Evolutionary conservation across 805 yeast species (phyloP).

Genomic region (Zygoascus tannicola): DNA sequence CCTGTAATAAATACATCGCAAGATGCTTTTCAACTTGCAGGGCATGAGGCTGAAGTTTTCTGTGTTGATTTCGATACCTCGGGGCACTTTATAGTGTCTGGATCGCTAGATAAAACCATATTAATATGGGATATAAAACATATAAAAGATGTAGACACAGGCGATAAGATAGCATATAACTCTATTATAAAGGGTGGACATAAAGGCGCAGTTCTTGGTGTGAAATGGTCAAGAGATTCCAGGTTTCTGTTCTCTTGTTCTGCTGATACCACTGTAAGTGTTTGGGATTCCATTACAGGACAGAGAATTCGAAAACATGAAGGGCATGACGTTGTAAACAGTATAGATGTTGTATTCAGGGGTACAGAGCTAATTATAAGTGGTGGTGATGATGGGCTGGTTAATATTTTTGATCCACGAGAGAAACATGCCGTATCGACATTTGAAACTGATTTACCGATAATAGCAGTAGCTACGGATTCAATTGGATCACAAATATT

Average conservation of each 20-base stretch:
- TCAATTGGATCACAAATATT: slow-evolving; percentile 37
- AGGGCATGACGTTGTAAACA: slow-evolving; percentile 52
- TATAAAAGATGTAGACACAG: background rate
- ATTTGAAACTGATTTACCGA: slow-evolving; percentile 43
- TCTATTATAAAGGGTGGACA: slow-evolving; percentile 50
- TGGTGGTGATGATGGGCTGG: slow-evolving; percentile 58
- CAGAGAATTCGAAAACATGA: slow-evolving; percentile 41
- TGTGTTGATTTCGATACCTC: slow-evolving; percentile 40
- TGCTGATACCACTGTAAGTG: slow-evolving; percentile 51
- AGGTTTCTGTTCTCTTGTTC: slow-evolving; percentile 39
- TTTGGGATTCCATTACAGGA: slow-evolving; percentile 57
- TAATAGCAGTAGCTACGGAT: slow-evolving; percentile 42
- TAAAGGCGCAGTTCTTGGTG: slow-evolving; percentile 53
- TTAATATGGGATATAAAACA: slow-evolving; percentile 34
- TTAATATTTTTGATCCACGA: slow-evolving; percentile 57
- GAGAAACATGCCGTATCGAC: slow-evolving; percentile 35
- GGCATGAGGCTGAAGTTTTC: slow-evolving; percentile 34
- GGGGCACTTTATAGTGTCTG: slow-evolving; percentile 51
- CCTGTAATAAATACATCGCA: too few species aligned
- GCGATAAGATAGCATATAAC: slow-evolving; percentile 25
- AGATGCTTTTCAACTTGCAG: slow-evolving; percentile 13
- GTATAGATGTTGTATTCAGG: slow-evolving; percentile 33
- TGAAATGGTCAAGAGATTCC: slow-evolving; percentile 46
- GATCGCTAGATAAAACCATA: slow-evolving; percentile 42
- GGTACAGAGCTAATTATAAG: slow-evolving; percentile 35